Evolutionary conservation across 2,329 filamentous ascomycete genomes (phyloP), one percentile per base, ranked within the genome.

Genomic region (Pseudogymnoascus destructans): DNA sequence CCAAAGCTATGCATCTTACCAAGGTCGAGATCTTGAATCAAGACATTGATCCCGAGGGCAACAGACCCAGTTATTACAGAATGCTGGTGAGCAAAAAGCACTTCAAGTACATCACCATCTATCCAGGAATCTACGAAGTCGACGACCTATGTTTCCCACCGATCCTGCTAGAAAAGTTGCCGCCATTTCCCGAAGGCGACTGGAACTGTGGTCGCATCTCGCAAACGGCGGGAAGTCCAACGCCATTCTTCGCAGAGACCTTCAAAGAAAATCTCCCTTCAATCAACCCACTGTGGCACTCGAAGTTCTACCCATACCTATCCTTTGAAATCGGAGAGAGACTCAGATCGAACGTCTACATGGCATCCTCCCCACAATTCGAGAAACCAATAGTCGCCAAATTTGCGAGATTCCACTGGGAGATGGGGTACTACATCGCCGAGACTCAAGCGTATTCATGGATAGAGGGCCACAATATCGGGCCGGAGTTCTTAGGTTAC

Each of bases 51-150:
- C 42, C 23, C 17, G 42, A 57, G 10, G 42, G 23, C 17, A 58
- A 57, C 2, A 58, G 23, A 35, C 38, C 57, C 4, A 70, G 70
- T 64, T 67, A 73, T 54, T 72, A 71, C 58, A 70, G 73, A 49
- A 66, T 73, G 55, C 66, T 74, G 1, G 66, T 73, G 30, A 65
- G 72, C 59, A 63, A 62, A 21, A 66, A 66, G 19, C 59, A 67
- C 57, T 65, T 75, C 65, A 74, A 73, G 64, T 74, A 75, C 60
- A 63, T 75, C 30, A 71, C 67, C 10, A 66, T 75, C 25, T 70
- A 71, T 7, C 61, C 67, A 9, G 69, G 70, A 55, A 57, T 70
- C 2, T 68, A 70, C 52, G 64, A 66, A 25, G 58, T 58, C 15
- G 66, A 70, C 33, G 68, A 73, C 57, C 64, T 71, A 58, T 66